phyloP scores from a whole-genome alignment of 371 early-diverging fungal species.

The Mucor piriformis region DNA sequence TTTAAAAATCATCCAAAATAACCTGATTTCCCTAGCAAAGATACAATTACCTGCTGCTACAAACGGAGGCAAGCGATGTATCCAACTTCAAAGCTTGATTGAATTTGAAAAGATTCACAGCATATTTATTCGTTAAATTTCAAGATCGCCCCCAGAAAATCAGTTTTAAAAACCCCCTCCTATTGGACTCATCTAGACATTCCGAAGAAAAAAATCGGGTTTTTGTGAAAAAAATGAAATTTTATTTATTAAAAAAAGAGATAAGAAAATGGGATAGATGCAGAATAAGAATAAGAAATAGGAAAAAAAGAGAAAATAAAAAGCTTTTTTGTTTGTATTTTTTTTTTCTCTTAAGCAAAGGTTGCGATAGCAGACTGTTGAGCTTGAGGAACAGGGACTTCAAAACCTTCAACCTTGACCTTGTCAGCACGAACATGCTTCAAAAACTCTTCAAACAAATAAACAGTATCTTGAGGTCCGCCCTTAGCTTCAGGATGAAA shows the following conservation, averaged over 20 bases:
- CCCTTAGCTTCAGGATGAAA: slow-evolving; percentile 95
- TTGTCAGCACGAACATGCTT: slow-evolving; percentile 31
- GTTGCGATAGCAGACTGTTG: slow-evolving; percentile 26
- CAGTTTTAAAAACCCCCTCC: slow-evolving; percentile 4
- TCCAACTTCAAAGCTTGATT: slow-evolving; percentile 31
- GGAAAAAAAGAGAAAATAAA: neutral
- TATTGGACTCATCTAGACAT: no score
- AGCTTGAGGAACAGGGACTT: slow-evolving; percentile 10
- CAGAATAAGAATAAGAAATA: slow-evolving; percentile 1
- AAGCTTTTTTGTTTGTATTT: neutral
- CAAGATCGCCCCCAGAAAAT: no score
- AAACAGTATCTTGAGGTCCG: slow-evolving; percentile 86
- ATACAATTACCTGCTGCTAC: slow-evolving; percentile 29
- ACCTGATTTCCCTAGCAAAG: slow-evolving; percentile 28
- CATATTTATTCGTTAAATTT: slow-evolving; percentile 26
- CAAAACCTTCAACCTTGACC: slow-evolving; percentile 9
- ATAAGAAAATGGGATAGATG: neutral
- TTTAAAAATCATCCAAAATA: neutral
- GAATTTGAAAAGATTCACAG: slow-evolving; percentile 42
- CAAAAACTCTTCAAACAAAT: slow-evolving; percentile 76
- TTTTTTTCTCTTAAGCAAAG: slow-evolving; percentile 20
- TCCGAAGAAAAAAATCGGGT: neutral
- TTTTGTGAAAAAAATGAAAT: neutral
- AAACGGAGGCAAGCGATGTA: slow-evolving; percentile 10
- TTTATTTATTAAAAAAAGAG: slow-evolving; percentile 4